Evolutionary conservation across 495 filamentous ascomycete genomes (phyloP).

Genomic region (Penicillium fimorum): DNA sequence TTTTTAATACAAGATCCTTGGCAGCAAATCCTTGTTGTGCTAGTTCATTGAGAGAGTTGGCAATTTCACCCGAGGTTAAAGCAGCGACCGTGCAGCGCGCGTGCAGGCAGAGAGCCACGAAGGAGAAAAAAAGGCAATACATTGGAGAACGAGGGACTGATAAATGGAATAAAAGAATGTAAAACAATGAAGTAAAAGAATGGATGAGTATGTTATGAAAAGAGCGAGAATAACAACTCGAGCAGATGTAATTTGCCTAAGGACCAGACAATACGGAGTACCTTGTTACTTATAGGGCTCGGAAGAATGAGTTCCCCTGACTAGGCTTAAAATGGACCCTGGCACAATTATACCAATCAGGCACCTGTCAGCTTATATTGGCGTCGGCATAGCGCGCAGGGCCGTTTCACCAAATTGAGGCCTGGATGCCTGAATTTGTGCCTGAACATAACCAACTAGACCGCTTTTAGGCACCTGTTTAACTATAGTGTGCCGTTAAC

Average conservation of each 20-base stretch:
- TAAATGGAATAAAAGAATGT: not conserved
- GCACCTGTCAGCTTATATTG: not conserved
- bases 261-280: not conserved
- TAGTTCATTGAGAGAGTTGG: conserved; percentile 19
- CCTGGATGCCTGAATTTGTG: no score
- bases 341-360: not conserved
- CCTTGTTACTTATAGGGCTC: not conserved
- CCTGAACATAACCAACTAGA: no score
- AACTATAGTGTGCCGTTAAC: no score
- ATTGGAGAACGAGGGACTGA: conserved; percentile 4
- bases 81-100: conserved; percentile 11
- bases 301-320: conserved; percentile 4
- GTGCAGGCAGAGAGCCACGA: conserved; percentile 10
- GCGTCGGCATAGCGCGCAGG: not conserved
- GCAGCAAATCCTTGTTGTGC: conserved; percentile 15
- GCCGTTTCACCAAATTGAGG: no score
- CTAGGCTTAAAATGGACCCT: conserved; percentile 2
- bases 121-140: conserved; percentile 1
- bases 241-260: not conserved
- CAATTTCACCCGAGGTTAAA: conserved; percentile 10
- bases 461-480: no score
- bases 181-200: not conserved
- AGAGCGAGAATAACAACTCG: conserved; percentile 4
- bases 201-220: conserved; percentile 5
- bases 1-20: conserved; percentile 10